Conservation (phyloP, 176 grass and related monocot genomes). For the Zea luxurians region DNA sequence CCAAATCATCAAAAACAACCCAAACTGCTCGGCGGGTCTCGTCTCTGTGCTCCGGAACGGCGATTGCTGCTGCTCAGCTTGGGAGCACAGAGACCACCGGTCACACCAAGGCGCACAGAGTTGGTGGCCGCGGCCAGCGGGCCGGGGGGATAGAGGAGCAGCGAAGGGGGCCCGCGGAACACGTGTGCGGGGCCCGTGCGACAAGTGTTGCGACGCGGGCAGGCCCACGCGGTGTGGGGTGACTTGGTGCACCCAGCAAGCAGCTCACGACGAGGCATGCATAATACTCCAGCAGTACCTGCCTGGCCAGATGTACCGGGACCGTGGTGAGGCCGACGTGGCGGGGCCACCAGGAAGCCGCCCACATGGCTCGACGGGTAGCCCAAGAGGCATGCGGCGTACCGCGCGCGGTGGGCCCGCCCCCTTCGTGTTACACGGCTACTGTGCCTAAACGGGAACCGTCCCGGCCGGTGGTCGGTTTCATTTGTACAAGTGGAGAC, state of each 20-base stretch:
- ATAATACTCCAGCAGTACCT: neutral
- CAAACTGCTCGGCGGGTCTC: neutral
- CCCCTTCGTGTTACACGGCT: neutral
- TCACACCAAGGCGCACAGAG: neutral
- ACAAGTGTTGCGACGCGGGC: neutral
- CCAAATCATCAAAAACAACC: neutral
- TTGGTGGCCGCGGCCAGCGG: neutral
- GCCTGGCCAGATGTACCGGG: neutral
- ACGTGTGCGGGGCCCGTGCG: conserved; percentile 17
- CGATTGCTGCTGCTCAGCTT: neutral
- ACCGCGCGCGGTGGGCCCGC: neutral
- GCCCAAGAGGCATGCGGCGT: conserved; percentile 1
- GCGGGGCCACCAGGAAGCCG: neutral
- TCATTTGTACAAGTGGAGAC: neutral
- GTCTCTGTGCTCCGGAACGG: neutral
- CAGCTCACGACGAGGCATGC: neutral
- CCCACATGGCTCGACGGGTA: conserved; percentile 18
- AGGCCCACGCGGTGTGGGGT: neutral
- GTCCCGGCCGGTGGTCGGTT: neutral
- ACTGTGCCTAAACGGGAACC: neutral
- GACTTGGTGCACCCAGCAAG: conserved; percentile 18
- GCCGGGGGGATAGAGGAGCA: neutral
- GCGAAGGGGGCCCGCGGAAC: neutral
- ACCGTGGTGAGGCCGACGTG: neutral
- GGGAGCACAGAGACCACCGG: neutral